Conservation (phyloP, 345 rosid species). For the Microthlaspi erraticum region DNA sequence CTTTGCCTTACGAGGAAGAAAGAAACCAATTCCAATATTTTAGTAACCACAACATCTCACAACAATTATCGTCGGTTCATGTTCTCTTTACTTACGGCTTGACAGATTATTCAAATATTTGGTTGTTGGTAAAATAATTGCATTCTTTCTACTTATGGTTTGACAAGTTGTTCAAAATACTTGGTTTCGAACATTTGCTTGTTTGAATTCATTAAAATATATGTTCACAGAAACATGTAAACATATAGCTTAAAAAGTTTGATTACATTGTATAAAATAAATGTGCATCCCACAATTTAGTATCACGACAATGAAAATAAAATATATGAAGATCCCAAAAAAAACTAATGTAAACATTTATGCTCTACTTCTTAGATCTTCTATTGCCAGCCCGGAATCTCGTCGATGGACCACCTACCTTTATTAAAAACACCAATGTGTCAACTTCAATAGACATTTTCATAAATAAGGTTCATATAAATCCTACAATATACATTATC, state of each 20-base stretch:
- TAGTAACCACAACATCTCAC: not conserved
- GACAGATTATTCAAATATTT: not conserved
- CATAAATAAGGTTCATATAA: not conserved
- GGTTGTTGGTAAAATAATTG: too few species aligned
- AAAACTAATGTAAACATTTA: not conserved
- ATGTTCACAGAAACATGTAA: too few species aligned
- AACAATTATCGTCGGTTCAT: not conserved
- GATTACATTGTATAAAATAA: not conserved
- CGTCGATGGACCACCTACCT: slow-evolving; percentile 35
- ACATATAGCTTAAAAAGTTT: not conserved
- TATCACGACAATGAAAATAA: not conserved
- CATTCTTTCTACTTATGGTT: too few species aligned
- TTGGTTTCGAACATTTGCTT: too few species aligned
- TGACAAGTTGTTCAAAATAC: too few species aligned
- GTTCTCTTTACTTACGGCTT: not conserved
- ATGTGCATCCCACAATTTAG: slow-evolving; percentile 14
- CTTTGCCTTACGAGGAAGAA: too few species aligned
- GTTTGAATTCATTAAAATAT: too few species aligned
- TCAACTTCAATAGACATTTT: slow-evolving; percentile 30
- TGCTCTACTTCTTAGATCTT: slow-evolving; percentile 30
- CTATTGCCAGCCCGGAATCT: slow-evolving; percentile 24
- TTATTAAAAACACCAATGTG: slow-evolving; percentile 20
- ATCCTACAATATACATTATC: not conserved
- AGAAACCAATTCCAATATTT: too few species aligned
- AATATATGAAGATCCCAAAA: not conserved